Percentiles rank a stretch among this genome's conserved stretches.
Conservation (phyloP, 78 protist species). For the Capsaspora owczarzaki region DNA sequence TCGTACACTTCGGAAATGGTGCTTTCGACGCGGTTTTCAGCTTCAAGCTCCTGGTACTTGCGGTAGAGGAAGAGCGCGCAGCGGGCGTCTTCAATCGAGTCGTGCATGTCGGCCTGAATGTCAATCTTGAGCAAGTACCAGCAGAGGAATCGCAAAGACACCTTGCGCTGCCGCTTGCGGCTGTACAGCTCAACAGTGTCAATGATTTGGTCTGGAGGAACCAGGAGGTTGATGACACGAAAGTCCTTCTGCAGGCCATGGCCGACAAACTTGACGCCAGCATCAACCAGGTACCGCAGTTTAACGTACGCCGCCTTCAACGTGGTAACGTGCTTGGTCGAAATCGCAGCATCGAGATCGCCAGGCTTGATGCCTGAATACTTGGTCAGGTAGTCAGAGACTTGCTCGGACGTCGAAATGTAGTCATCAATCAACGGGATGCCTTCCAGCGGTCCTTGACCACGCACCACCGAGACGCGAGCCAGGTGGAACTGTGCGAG, state of each 20-base stretch:
- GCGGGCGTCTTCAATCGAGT: conserved; percentile 70
- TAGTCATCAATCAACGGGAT: conserved; percentile 76
- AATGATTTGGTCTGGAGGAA: conserved; percentile 30
- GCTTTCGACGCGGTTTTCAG: conserved; percentile 52
- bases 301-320: conserved; percentile 67
- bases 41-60: conserved; percentile 30
- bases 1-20: conserved; percentile 52
- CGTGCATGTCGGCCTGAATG: conserved; percentile 75
- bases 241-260: conserved; percentile 80
- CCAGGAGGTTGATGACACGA: conserved; percentile 48
- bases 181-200: conserved; percentile 80
- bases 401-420: conserved; percentile 50
- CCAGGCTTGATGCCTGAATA: conserved; percentile 79
- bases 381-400: conserved; percentile 75
- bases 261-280: conserved; percentile 68
- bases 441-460: conserved; percentile 40
- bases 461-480: conserved; percentile 52
- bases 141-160: conserved; percentile 64
- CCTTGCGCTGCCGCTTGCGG: conserved; percentile 55
- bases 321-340: conserved; percentile 44
- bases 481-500: conserved; percentile 63
- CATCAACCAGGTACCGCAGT: conserved; percentile 61
- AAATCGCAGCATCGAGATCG: conserved; percentile 64
- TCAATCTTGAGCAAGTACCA: conserved; percentile 44
- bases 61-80: conserved; percentile 68